Evolutionary conservation across 305 asterid species (phyloP).

Genomic region (Fraxinus paxiana): DNA sequence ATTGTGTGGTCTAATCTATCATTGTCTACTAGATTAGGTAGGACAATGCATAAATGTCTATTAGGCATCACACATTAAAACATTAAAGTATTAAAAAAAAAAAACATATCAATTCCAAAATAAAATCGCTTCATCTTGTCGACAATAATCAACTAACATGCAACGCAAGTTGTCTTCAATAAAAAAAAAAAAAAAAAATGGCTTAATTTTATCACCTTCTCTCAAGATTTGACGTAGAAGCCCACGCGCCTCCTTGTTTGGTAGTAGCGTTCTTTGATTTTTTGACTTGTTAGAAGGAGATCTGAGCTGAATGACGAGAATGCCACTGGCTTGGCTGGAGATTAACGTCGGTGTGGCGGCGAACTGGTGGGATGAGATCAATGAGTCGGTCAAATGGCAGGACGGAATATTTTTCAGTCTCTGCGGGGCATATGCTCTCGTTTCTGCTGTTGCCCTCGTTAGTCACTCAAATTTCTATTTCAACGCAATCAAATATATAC

Average conservation of each 20-base stretch:
- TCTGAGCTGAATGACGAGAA: conserved; percentile 46
- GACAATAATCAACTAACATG: no score
- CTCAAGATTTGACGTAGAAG: not conserved
- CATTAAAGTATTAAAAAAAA: no score
- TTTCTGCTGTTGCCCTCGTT: conserved; percentile 80
- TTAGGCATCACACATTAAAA: not conserved
- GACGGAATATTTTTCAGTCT: conserved; percentile 86
- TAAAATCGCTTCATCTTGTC: no score
- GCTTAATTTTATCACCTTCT: no score
- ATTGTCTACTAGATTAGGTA: not conserved
- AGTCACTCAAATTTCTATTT: conserved; percentile 23
- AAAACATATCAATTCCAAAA: no score
- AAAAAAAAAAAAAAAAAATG: no score
- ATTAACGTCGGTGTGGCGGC: conserved; percentile 31
- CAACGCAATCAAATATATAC: not conserved
- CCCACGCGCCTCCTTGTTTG: conserved; percentile 4
- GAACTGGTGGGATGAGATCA: conserved; percentile 88
- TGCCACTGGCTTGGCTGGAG: conserved; percentile 46
- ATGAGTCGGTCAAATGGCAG: conserved; percentile 77
- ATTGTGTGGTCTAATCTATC: not conserved
- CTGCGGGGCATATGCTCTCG: conserved; percentile 70
- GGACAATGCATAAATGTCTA: no score
- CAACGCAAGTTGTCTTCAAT: no score
- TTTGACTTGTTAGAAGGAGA: conserved; percentile 10
- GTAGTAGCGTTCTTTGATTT: not conserved